These are phyloP conservation scores for Phaeophleospora eucalypticola DNA, from an alignment of 2,329 filamentous ascomycete species.

Conservation along the genomic window DNA sequence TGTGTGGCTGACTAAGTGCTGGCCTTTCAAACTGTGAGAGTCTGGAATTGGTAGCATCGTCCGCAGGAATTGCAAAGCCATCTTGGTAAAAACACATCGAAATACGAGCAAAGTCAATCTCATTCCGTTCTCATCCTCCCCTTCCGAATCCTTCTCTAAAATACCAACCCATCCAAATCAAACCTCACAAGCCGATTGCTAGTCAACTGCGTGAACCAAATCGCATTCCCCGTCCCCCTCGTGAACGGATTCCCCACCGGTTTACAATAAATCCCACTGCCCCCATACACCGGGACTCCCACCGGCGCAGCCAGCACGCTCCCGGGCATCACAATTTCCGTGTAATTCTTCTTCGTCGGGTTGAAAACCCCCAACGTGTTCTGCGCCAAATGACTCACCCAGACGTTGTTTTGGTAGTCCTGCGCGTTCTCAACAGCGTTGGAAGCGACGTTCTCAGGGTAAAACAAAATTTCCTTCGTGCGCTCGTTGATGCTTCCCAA, in stretches of 20 bases:
- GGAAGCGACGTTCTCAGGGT: conserved; percentile 1
- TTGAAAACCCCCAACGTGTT: conserved; percentile 9
- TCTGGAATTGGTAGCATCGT: too few relatives aligned
- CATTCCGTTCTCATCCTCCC: too few relatives aligned
- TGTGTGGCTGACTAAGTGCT: too few relatives aligned
- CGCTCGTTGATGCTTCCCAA: conserved; percentile 5
- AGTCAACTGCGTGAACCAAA: conserved; percentile 11
- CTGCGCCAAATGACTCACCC: conserved; percentile 2
- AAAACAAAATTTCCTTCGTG: conserved; percentile 5
- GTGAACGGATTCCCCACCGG: conserved; percentile 6
- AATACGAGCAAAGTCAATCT: too few relatives aligned
- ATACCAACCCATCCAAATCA: conserved; percentile 8
- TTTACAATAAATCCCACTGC: conserved; percentile 6
- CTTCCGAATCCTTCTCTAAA: neutral
- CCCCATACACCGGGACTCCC: conserved; percentile 6
- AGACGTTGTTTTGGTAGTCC: conserved; percentile 7
- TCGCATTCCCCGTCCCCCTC: conserved; percentile 8
- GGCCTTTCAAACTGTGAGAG: too few relatives aligned
- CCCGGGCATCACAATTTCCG: conserved; percentile 4
- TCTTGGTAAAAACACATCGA: too few relatives aligned
- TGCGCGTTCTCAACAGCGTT: conserved; percentile 4
- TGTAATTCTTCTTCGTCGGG: conserved; percentile 4
- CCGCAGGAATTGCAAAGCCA: too few relatives aligned
- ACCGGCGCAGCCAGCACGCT: conserved; percentile 1
- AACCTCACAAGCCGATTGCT: conserved; percentile 8